Evolutionary conservation across 2,329 filamentous ascomycete species (phyloP), one percentile per base, ranked within the genome.

Genomic region (Diaporthe vaccinii): DNA sequence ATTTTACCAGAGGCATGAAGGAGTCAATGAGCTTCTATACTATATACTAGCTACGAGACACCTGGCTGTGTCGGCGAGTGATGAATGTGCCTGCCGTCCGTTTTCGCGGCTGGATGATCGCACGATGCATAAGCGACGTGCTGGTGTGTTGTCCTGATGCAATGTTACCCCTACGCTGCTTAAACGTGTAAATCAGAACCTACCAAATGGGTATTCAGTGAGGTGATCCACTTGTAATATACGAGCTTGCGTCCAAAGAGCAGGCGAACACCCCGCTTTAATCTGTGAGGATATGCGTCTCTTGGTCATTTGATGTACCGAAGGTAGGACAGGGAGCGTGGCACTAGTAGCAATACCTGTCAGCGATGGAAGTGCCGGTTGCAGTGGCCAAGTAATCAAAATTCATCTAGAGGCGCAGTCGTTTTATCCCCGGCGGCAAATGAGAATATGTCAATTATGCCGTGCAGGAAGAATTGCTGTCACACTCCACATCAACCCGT

Each of bases 241-340:
- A 20, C n/a, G 15, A 55, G n/a, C 28, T 41, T 55, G n/a, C 17
- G 17, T 20, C 49, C 49, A 69, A 39, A 41, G 31, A 25, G n/a
- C 51, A 31, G 34, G n/a, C 22, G 2, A 55, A 8, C 31, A 41
- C 65, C 65, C 62, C 65, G 49, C 49, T 41, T 41, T 39, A 41
- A 69, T 69, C 49, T 69, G 49, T 22, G 49, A 41, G 22, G 17
- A 55, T 12, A 31, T 55, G 49, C n/a, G 51, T 28, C 34, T 14
- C 34, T 41, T 39, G 65, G 65, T 69, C 65, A 69, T 69, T 55
- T 69, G 65, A 69, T 55, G 34, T 41, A 69, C 15, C 8, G 49
- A 39, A 2, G 34, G 46, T 39, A 20, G 34, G n/a, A 69, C 65
- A 55, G n/a, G 6, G 15, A 9, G 15, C 65, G 55, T 69, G 65